Conservation (phyloP, 768 basidiomycete species). For the Tylopilus sp. region DNA sequence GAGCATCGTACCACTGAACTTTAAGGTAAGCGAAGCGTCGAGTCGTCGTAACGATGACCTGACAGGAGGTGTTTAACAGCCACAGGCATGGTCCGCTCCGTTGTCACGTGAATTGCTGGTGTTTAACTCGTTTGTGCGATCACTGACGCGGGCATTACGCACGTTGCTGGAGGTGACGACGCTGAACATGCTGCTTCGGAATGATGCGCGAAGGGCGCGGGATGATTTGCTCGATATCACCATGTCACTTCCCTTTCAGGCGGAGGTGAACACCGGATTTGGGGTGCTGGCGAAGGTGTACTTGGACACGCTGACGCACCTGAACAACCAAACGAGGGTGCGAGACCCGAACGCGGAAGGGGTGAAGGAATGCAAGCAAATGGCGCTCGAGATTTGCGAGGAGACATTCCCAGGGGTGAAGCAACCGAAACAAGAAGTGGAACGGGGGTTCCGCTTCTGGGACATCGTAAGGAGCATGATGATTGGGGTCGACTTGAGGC, state of each 20-base stretch:
- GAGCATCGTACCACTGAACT: slow-evolving; percentile 91
- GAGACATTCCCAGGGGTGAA: slow-evolving; percentile 94
- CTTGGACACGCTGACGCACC: slow-evolving; percentile 85
- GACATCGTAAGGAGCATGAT: slow-evolving; percentile 67
- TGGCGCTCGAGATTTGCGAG: slow-evolving; percentile 90
- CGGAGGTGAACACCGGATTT: slow-evolving; percentile 96
- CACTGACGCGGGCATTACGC: slow-evolving; percentile 85
- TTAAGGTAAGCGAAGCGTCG: slow-evolving; percentile 60
- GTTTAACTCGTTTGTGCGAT: slow-evolving; percentile 96
- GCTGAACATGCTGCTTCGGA: slow-evolving; percentile 88
- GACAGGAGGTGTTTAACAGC: slow-evolving; percentile 39
- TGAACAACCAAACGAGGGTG: slow-evolving; percentile 77
- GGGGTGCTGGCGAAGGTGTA: slow-evolving; percentile 97
- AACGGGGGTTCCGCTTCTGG: slow-evolving; percentile 98
- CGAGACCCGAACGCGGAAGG: slow-evolving; percentile 75
- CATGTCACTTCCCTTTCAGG: slow-evolving; percentile 90
- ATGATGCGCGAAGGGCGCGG: slow-evolving; percentile 79
- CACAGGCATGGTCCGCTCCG: slow-evolving; percentile 93
- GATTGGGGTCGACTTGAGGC: slow-evolving; percentile 17
- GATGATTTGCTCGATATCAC: slow-evolving; percentile 93
- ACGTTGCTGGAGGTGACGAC: slow-evolving; percentile 88
- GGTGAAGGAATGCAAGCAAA: slow-evolving; percentile 76
- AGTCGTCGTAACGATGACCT: too few species aligned
- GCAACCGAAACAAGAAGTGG: slow-evolving; percentile 81
- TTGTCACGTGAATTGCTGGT: slow-evolving; percentile 94